These are phyloP conservation scores for Pseudocercospora cruenta DNA, from an alignment of 2,329 filamentous ascomycete species.

Conservation along the genomic window DNA sequence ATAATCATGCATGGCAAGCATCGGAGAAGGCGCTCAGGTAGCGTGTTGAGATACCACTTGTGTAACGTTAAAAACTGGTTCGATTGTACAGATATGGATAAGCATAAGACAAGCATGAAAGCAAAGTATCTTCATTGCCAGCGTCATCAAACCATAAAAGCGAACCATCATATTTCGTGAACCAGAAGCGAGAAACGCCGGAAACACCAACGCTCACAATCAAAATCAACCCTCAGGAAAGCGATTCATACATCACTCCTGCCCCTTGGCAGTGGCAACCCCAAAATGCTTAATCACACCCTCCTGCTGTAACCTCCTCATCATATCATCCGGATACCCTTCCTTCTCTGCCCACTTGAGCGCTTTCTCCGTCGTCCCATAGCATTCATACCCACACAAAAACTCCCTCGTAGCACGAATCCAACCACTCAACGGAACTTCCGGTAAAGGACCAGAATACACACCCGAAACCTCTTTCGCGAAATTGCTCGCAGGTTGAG, in stretches of 20 bases:
- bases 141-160: not conserved
- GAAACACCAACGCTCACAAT: slow-evolving; percentile 3
- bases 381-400: slow-evolving; percentile 13
- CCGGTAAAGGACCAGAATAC: slow-evolving; percentile 12
- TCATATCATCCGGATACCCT: slow-evolving; percentile 12
- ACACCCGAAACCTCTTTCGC: slow-evolving; percentile 10
- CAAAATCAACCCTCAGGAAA: not conserved
- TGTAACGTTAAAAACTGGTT: not conserved
- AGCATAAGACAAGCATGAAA: slow-evolving; percentile 5
- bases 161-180: not conserved
- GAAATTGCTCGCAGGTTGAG: slow-evolving; percentile 9
- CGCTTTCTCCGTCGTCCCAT: slow-evolving; percentile 9
- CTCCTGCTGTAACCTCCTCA: slow-evolving; percentile 8
- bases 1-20: not conserved
- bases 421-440: slow-evolving; percentile 5
- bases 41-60: slow-evolving; percentile 10
- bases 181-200: not conserved
- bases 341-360: slow-evolving; percentile 15
- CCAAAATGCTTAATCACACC: slow-evolving; percentile 16
- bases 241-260: not conserved
- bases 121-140: not conserved
- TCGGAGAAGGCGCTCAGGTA: not conserved
- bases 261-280: not conserved
- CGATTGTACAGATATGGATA: slow-evolving; percentile 5
- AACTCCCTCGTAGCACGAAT: slow-evolving; percentile 12